Evolutionary conservation across 1,139 yeast species (phyloP).

Genomic region (Sugiyamaella xylanicola): DNA sequence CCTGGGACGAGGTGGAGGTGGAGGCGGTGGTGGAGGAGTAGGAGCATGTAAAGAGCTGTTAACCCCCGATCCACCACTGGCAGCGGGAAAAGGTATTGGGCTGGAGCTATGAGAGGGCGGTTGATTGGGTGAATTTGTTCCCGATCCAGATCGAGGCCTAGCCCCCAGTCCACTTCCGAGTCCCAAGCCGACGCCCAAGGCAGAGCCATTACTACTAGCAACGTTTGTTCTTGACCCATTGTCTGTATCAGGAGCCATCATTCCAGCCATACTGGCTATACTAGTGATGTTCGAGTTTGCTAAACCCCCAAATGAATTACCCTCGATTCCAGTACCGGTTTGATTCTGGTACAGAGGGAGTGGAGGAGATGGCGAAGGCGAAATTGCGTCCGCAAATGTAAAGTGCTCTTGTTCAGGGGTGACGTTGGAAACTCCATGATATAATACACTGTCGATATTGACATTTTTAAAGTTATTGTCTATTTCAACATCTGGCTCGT

Average conservation of each 20-base stretch:
- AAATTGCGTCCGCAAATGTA: conserved; percentile 22
- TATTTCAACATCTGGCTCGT: conserved; percentile 41
- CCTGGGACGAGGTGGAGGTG: conserved; percentile 24
- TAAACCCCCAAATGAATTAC: not conserved
- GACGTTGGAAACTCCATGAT: conserved; percentile 43
- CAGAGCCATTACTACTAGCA: not conserved
- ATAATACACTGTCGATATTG: conserved; percentile 44
- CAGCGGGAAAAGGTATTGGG: conserved; percentile 11
- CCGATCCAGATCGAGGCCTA: not conserved
- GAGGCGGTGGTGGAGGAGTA: conserved; percentile 22
- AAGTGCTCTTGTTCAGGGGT: conserved; percentile 31
- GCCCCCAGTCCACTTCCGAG: not conserved
- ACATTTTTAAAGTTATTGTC: conserved; percentile 44
- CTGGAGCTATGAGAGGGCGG: not conserved
- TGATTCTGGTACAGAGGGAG: not conserved
- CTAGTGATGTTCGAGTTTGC: conserved; percentile 1
- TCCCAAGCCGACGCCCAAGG: not conserved
- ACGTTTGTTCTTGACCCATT: not conserved
- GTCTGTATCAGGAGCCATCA: conserved; percentile 10
- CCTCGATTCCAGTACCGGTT: conserved; percentile 4
- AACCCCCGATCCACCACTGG: not conserved
- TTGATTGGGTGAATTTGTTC: not conserved
- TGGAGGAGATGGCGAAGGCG: conserved; percentile 25
- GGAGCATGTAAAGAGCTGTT: not conserved
- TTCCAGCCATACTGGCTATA: conserved; percentile 13